Conservation (phyloP, 2,329 filamentous ascomycete species). For the Neofusicoccum umdonicola region DNA sequence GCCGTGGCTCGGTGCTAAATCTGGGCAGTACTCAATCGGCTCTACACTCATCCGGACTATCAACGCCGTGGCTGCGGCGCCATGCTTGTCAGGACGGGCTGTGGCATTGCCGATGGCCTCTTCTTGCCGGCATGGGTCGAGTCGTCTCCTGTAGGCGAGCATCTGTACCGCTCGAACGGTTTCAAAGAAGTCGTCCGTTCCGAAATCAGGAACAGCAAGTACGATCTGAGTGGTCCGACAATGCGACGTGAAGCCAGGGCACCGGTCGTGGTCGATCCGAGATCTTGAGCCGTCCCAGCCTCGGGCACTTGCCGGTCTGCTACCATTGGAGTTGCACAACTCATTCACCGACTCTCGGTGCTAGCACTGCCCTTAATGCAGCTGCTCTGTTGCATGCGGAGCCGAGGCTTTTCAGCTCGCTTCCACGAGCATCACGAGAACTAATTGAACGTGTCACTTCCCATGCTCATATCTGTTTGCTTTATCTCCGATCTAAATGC, state of each 20-base stretch:
- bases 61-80: slow-evolving; percentile 38
- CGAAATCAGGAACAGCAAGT: slow-evolving; percentile 19
- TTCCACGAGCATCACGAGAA: no score
- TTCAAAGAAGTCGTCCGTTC: slow-evolving; percentile 23
- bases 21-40: slow-evolving; percentile 32
- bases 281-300: neutral
- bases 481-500: no score
- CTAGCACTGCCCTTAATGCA: no score
- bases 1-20: neutral
- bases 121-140: slow-evolving; percentile 30
- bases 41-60: slow-evolving; percentile 36
- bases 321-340: no score
- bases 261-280: slow-evolving; percentile 19
- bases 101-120: slow-evolving; percentile 31
- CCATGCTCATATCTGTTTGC: no score
- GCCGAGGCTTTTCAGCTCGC: no score
- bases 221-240: slow-evolving; percentile 11
- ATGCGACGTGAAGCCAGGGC: slow-evolving; percentile 22
- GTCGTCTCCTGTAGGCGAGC: slow-evolving; percentile 24
- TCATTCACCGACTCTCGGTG: no score
- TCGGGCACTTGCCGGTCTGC: no score
- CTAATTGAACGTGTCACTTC: no score
- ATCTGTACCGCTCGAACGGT: slow-evolving; percentile 26
- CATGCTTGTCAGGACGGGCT: slow-evolving; percentile 40
- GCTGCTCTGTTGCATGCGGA: no score